Base-by-base conservation (phyloP, 2,329 filamentous ascomycete genomes). In the Gnomoniopsis sp. region DNA sequence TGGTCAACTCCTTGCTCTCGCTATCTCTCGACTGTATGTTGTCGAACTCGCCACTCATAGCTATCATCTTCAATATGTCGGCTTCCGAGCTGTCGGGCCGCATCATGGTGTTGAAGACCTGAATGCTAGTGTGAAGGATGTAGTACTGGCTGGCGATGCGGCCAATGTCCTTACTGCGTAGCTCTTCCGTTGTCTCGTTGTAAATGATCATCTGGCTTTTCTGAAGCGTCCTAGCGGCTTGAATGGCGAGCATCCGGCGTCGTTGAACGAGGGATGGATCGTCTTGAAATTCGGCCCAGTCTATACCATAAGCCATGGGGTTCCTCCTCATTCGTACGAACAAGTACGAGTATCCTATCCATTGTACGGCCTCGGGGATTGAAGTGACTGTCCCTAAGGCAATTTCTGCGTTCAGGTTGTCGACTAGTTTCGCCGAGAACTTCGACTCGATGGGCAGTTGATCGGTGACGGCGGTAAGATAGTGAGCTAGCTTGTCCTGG, bases 171-270 rank as follows among this genome's bases (percentile, higher is more conserved):
- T 99, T 99, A 61, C 92, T 90, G 60, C 91, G 87, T 10, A 99
- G 83, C 67, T 97, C 93, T 65, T 97, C 93, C 0, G 93, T 99
- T 19, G 81, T 85, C 69, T 98, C 95, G 65, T 99, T 97, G 78
- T 93, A 99, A 58, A 99, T 95, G 68, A 99, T 95, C 96, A 99
- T 99, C 74, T 99, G 95, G 66, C 91, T 96, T 69, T 93, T 84
- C 69, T 97, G 93, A 47, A 99, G 77, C 6, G 91, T 90, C 47
- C 88, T 83, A 0, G 95, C 95, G 23, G 95, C 95, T 66, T 96
- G 88, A 48, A 96, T 92, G 55, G 95, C 89, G 54, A 99, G 79
- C 64, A 95, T 88, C 3, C 93, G 86, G 53, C 95, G 86, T 65
- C 93, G 83, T 68, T 95, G 89, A 2, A 97, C 91, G 26, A 99